Evolutionary conservation across 352 stramenopile species (phyloP).

Genomic region (Globisporangium splendens): DNA sequence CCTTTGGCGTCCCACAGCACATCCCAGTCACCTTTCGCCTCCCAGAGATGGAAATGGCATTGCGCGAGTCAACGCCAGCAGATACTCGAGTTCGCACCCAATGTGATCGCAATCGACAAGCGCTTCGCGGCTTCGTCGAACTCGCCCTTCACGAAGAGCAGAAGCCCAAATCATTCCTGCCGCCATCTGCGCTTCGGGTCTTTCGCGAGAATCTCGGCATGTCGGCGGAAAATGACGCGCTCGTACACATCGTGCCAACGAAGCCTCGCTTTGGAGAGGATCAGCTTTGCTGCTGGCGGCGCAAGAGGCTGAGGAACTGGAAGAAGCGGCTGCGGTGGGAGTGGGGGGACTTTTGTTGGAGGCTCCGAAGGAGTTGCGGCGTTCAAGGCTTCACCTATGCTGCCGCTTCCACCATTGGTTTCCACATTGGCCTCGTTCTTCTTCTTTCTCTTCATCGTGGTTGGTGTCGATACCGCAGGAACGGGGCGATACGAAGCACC

Average conservation of each 20-base stretch:
- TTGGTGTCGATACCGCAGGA: not conserved
- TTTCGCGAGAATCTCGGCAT: slow-evolving; percentile 56
- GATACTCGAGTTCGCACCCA: slow-evolving; percentile 34
- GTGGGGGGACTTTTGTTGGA: no score
- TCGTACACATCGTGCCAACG: slow-evolving; percentile 43
- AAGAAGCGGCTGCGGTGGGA: not conserved
- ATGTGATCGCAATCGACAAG: slow-evolving; percentile 42
- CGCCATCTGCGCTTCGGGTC: slow-evolving; percentile 57
- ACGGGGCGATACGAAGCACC: not conserved
- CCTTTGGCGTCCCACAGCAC: slow-evolving; percentile 56
- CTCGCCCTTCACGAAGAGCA: slow-evolving; percentile 41
- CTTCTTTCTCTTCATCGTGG: not conserved
- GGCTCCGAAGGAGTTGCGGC: no score
- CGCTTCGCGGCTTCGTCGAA: slow-evolving; percentile 41
- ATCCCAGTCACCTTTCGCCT: slow-evolving; percentile 48
- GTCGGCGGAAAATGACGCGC: slow-evolving; percentile 46
- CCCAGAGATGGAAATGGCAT: slow-evolving; percentile 46
- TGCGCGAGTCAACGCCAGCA: slow-evolving; percentile 60
- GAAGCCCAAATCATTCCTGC: slow-evolving; percentile 57
- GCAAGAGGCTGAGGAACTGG: not conserved
- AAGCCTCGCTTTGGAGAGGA: slow-evolving; percentile 4
- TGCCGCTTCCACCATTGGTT: no score
- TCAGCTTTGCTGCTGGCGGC: not conserved
- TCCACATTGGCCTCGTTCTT: no score
- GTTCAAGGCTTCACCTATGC: no score